Conservation (phyloP, 176 grass and related monocot genomes). For the Juncus inflexus region DNA sequence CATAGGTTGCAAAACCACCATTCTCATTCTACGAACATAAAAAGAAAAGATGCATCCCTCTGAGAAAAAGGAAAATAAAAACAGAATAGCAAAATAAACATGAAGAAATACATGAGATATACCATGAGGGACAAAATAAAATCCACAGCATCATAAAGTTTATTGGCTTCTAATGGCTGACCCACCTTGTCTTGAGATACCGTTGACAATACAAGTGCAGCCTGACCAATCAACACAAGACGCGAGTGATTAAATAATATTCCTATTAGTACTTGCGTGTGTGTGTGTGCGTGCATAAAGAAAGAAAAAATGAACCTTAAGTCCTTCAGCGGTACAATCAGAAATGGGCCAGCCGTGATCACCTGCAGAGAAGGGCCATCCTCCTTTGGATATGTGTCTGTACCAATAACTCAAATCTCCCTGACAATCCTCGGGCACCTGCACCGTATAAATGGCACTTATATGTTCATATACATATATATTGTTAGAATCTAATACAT, state of each 20-base stretch:
- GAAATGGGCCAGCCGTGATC: constrained; percentile 20
- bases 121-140: constrained; percentile 81
- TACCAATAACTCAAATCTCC: constrained; percentile 9
- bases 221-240: constrained; percentile 34
- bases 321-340: constrained; percentile 20
- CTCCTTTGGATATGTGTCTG: constrained; percentile 19
- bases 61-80: background rate
- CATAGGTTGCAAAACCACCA: constrained; percentile 76
- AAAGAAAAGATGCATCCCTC: background rate
- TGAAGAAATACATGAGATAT: constrained; percentile 2
- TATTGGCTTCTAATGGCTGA: constrained; percentile 38
- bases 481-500: no score
- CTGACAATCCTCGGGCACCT: constrained; percentile 12
- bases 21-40: constrained; percentile 52
- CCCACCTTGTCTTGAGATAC: constrained; percentile 77
- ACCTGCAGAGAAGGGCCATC: constrained; percentile 19
- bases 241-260: no score
- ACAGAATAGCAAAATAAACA: no score
- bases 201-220: constrained; percentile 65
- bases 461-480: no score
- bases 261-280: no score
- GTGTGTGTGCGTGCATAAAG: no score
- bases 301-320: constrained; percentile 4
- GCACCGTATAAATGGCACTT: no score
- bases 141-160: constrained; percentile 77